These are phyloP conservation scores for Tricholoma flavovirens DNA, from an alignment of 768 basidiomycete species.

Conservation along the genomic window DNA sequence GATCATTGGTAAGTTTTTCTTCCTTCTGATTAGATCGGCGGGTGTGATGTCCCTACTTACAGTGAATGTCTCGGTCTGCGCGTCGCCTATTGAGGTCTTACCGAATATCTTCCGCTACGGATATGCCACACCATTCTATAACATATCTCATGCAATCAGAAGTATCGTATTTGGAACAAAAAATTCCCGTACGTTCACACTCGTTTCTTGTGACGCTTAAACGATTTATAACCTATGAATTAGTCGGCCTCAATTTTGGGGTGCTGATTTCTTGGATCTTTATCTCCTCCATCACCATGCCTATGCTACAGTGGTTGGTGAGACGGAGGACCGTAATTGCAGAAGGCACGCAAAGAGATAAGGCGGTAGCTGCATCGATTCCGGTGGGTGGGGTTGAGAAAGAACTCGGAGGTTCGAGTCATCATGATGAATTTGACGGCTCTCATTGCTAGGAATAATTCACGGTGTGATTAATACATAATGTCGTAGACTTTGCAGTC, in stretches of 20 bases:
- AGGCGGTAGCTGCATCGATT: not conserved
- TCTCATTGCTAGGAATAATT: too few species aligned
- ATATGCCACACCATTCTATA: constrained; percentile 68
- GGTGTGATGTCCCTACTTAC: not conserved
- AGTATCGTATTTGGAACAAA: constrained; percentile 62
- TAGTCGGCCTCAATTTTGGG: constrained; percentile 61
- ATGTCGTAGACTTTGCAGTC: too few species aligned
- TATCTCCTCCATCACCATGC: constrained; percentile 49
- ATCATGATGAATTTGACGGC: too few species aligned
- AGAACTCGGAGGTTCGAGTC: too few species aligned
- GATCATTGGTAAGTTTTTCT: constrained; percentile 49
- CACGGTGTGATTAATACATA: too few species aligned
- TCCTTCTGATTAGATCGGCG: not conserved
- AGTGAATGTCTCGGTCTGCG: constrained; percentile 60
- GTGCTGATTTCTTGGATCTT: constrained; percentile 50
- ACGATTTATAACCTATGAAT: not conserved
- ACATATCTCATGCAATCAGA: constrained; percentile 55
- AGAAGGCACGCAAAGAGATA: not conserved
- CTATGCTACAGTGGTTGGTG: constrained; percentile 41
- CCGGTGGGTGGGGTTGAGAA: not conserved
- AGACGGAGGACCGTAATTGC: constrained; percentile 16
- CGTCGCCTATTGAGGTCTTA: constrained; percentile 53
- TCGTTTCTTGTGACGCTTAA: not conserved
- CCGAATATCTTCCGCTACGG: constrained; percentile 61
- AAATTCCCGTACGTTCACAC: constrained; percentile 42